Evolutionary conservation across 148 eudicot species (phyloP), one percentile per base, ranked within the genome.

Genomic region (Vaccinium macrocarpon): DNA sequence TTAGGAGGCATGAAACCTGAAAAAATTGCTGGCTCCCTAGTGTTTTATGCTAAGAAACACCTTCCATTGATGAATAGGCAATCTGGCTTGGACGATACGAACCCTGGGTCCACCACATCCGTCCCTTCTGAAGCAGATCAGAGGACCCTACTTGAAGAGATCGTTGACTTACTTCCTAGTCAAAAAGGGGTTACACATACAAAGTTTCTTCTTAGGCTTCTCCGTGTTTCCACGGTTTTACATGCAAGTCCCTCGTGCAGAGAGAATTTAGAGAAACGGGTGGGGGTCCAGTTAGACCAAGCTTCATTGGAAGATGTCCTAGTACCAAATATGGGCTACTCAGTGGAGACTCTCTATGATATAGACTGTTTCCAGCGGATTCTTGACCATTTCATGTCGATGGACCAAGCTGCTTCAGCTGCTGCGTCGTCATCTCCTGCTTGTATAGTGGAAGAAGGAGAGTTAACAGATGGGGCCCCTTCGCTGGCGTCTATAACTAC

Each of bases 361-460:
- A 85, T 92, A 15, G 97, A 93, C 48, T 93, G 97, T 84, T 84
- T 93, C 78, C 97, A 93, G 85, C 89, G 94, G 84, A 91, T 93
- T 77, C 88, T 91, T 29, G 94, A 92, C 84, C 86, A 91, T 86
- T 93, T 92, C 75, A 87, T 92, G 90, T 82, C 84, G 29, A 76
- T 80, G 66, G 92, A 93, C 10, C 84, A 85, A 59, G 64, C 76
- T 49, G 56, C 78, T 6, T 85, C 90, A 53, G 57, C 19, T 53
- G 18, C 6, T 1, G 88, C 78, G 29, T 55, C 90, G 19, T 87
- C 89, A 11, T 88, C 89, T 23, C 89, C 97, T 83, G 93, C 93
- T 49, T 56, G 76, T 21, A 86, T 84, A 62, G 84, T 83, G 1
- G 94, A 91, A 62, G 92, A 90, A n/a, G 91, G 59, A 4, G 87